Evolutionary conservation across 345 rosid genomes (phyloP).

Genomic region (Pistacia atlantica): DNA sequence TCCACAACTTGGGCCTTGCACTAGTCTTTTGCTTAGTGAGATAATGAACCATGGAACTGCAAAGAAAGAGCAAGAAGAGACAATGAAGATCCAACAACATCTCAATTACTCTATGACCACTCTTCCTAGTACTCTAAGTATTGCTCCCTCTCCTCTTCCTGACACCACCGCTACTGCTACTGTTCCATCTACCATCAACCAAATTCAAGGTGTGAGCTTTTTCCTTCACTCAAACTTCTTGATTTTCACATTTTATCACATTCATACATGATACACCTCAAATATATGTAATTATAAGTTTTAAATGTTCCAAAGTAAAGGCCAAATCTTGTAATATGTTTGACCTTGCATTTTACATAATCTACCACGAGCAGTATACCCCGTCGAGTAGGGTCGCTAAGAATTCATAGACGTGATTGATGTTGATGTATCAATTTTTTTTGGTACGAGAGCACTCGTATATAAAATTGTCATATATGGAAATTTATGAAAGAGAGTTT

Average conservation of each 20-base stretch:
- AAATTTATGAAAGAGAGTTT: constrained; percentile 6
- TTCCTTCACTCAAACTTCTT: neutral
- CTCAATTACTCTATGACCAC: constrained; percentile 30
- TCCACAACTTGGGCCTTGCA: constrained; percentile 50
- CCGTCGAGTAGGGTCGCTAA: neutral
- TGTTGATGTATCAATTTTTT: constrained; percentile 18
- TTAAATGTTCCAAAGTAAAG: neutral
- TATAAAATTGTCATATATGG: neutral
- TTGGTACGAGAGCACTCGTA: constrained; percentile 7
- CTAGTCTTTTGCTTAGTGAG: constrained; percentile 57
- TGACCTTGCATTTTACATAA: neutral
- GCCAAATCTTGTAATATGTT: neutral
- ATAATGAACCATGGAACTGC: constrained; percentile 44
- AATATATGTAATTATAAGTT: no score
- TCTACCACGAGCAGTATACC: neutral
- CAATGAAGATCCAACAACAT: constrained; percentile 43
- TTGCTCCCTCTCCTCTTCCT: constrained; percentile 29
- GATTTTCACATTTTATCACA: neutral
- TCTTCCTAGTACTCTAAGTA: constrained; percentile 25
- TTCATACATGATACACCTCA: neutral
- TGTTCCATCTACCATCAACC: constrained; percentile 45
- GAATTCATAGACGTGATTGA: constrained; percentile 20
- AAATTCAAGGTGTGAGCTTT: constrained; percentile 45
- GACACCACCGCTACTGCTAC: constrained; percentile 17
- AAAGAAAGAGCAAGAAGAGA: constrained; percentile 46